Evolutionary conservation across 306 rosid species (phyloP), one percentile per base, ranked within the genome.

Genomic region (Fagus crenata): DNA sequence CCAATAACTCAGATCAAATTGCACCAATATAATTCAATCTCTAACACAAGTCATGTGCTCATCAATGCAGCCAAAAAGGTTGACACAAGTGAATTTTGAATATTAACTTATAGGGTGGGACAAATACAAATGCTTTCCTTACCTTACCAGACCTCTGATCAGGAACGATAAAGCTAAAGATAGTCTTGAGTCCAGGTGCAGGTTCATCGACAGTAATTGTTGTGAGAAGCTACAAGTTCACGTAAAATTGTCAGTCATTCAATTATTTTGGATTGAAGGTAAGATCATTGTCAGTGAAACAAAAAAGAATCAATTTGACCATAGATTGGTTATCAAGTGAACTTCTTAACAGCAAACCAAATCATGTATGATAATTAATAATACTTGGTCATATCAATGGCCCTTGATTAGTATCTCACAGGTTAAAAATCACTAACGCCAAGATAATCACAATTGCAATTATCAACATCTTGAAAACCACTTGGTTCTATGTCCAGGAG

Each of bases 61-160:
- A 32, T 59, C 14, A 56, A 36, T 2, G 11, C 32, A 68, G n/a
- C 5, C 28, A 22, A 22, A 22, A 6, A 1, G 32, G 4, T 41
- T 49, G 18, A 53, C 40, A 49, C 5, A 18, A 35, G 37, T 53
- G 11, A 71, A 6, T 13, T 1, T 33, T 65, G 18, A 68, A 1
- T 6, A 68, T 51, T 5, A 18, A 35, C 74, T 33, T 43, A 53
- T 14, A 4, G 7, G 17, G 49, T 22, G 61, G 46, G 35, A 51
- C 18, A 33, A 6, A 37, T 55, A 12, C 28, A 79, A 35, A 74
- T 33, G 73, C 12, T 71, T 49, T 67, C 43, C 72, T 74, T 81
- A 94, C 98, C 96, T 89, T 94, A 76, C 92, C 98, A 79, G 97
- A 92, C 81, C 87, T 92, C 87, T 94, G 97, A 71, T 94, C 96